Evolutionary conservation across 2,329 filamentous ascomycete species (phyloP).

Genomic region (Paracorniculantispora psalliotae): DNA sequence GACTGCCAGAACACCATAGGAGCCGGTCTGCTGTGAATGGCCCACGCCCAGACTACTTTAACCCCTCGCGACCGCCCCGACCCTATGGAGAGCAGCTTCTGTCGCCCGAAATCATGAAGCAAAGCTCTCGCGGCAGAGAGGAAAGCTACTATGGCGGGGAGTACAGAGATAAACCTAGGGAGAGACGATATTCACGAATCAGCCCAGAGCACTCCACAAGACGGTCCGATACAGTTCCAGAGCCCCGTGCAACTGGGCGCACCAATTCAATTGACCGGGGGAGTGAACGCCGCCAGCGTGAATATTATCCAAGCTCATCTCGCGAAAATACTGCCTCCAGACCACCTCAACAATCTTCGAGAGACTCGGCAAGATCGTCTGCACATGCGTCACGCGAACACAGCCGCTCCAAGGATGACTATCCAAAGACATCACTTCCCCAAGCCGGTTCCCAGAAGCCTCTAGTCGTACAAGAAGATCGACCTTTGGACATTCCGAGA

Average conservation of each 20-base stretch:
- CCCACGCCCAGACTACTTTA: conserved; percentile 28
- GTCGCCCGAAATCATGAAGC: conserved; percentile 39
- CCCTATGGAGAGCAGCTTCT: conserved; percentile 30
- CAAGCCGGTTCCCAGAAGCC: conserved; percentile 30
- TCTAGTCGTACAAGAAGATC: conserved; percentile 31
- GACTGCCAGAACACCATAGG: conserved; percentile 27
- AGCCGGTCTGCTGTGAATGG: conserved; percentile 32
- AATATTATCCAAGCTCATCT: conserved; percentile 22
- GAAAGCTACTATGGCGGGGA: conserved; percentile 31
- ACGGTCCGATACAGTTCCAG: conserved; percentile 21
- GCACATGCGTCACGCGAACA: conserved; percentile 24
- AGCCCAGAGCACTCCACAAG: conserved; percentile 1
- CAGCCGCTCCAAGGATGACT: conserved; percentile 37
- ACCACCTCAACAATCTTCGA: background rate
- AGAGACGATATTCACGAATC: background rate
- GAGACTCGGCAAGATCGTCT: conserved; percentile 15
- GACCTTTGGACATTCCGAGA: conserved; percentile 12
- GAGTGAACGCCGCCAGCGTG: conserved; percentile 23
- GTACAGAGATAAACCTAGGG: conserved; percentile 9
- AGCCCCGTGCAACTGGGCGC: conserved; percentile 23
- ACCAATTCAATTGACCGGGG: conserved; percentile 30
- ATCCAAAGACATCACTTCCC: conserved; percentile 25
- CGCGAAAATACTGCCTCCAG: background rate
- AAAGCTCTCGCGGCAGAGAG: conserved; percentile 37
- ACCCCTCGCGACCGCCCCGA: conserved; percentile 23